Base-by-base conservation (phyloP, 495 filamentous ascomycete genomes). In the Neurospora sublineolata region DNA sequence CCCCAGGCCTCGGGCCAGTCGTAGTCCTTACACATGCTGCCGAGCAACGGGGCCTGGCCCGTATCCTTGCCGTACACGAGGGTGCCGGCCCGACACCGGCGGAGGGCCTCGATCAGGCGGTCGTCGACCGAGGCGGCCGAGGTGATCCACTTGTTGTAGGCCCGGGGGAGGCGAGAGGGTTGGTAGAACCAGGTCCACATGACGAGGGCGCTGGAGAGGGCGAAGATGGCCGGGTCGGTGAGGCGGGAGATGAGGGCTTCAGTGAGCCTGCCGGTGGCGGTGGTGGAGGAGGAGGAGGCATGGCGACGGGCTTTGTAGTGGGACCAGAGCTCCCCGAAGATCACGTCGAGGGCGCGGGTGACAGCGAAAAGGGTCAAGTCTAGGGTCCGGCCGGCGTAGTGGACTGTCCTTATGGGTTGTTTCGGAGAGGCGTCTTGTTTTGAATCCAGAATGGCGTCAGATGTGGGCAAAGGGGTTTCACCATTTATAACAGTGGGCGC, bases 101-200 rank as follows among this genome's bases (percentile, higher is more conserved):
- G 89, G 30, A 97, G 86, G 6, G 90, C 91, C 73, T 90, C 84
- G 70, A 97, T 86, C 20, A 97, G 86, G 2, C 94, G 90, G 7
- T 77, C 72, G 78, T 97, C 94, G n/a, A 96, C 89, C 44, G 90
- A 85, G 37, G 94, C 93, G 23, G 90, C 91, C 30, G 88, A 87
- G 52, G 85, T 86, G 75, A 97, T 96, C 93, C 94, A 97, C 79
- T 91, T 91, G 72, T 89, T 91, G 81, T 97, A 97, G 36, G 90
- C 85, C 40, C 79, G 86, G 12, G 93, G 93, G 6, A 97, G 82
- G 68, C 88, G 85, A 44, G 86, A 82, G 0, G 92, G 92, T 4
- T 78, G 74, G 82, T 94, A 97, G 76, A 97, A 89, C 92, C 92
- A 97, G 23, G 92, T 87, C 90, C 92, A 94, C 93, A 97, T 97